These are phyloP conservation scores for Penicillium mononematosum DNA, from an alignment of 495 filamentous ascomycete species.

Conservation along the genomic window DNA sequence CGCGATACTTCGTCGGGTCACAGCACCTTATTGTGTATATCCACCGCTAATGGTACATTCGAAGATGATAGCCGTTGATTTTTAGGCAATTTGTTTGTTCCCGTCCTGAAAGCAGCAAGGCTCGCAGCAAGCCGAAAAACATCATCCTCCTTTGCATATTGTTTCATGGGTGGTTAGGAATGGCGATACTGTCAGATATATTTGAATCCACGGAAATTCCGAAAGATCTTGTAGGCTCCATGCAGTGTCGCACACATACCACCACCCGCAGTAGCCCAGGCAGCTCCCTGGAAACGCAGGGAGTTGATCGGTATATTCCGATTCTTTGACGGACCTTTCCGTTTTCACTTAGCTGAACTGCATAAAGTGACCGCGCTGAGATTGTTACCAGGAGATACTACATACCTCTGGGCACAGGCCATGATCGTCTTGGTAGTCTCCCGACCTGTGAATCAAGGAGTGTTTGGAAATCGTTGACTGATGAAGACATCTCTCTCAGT, in stretches of 20 bases:
- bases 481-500: not conserved
- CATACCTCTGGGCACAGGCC: conserved; percentile 12
- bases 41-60: too few relatives aligned
- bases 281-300: conserved; percentile 31
- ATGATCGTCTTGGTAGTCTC: conserved; percentile 12
- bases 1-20: too few relatives aligned
- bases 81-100: too few relatives aligned
- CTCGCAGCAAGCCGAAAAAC: too few relatives aligned
- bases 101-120: too few relatives aligned
- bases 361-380: too few relatives aligned
- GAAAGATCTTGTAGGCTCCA: conserved; percentile 32
- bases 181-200: conserved; percentile 22
- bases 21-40: too few relatives aligned
- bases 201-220: conserved; percentile 31
- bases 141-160: too few relatives aligned
- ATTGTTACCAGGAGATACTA: not conserved
- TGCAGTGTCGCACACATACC: conserved; percentile 33
- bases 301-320: conserved; percentile 25
- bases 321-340: conserved; percentile 8
- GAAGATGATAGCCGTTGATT: too few relatives aligned
- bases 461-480: conserved; percentile 22
- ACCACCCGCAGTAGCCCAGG: conserved; percentile 34
- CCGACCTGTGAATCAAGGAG: conserved; percentile 26
- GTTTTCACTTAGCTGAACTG: not conserved
- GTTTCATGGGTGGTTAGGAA: too few relatives aligned